These are phyloP conservation scores for Beta corolliflora DNA, from an alignment of 179 eudicot genomes.

Conservation along the genomic window DNA sequence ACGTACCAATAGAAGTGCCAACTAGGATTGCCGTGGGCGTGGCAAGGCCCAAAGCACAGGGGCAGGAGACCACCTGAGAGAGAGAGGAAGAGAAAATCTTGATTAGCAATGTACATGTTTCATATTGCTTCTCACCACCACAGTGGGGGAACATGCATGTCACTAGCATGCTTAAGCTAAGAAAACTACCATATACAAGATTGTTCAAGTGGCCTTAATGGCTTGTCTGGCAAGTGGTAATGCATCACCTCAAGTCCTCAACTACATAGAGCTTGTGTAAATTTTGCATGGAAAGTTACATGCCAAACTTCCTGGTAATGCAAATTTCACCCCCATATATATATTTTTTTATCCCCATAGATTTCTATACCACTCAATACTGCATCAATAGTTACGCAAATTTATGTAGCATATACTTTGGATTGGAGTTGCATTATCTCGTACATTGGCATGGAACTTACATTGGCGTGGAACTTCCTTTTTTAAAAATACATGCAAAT, in stretches of 20 bases:
- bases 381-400: not conserved
- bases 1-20: constrained; percentile 91
- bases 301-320: not conserved
- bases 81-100: constrained; percentile 2
- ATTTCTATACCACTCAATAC: not conserved
- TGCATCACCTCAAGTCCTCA: not conserved
- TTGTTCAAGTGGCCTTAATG: not conserved
- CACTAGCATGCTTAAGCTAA: not conserved
- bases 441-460: not conserved
- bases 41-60: constrained; percentile 98
- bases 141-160: not conserved
- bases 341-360: not conserved
- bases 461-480: not conserved
- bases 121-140: not conserved
- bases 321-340: not conserved
- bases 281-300: not conserved
- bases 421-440: not conserved
- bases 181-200: not conserved
- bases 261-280: not conserved
- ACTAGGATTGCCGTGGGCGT: constrained; percentile 97
- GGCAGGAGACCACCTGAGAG: constrained; percentile 92
- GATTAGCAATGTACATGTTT: not conserved
- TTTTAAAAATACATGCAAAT: not conserved
- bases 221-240: not conserved
- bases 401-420: not conserved